Conservation (phyloP, 2,329 filamentous ascomycete genomes). For the Phialemoniopsis sp. region DNA sequence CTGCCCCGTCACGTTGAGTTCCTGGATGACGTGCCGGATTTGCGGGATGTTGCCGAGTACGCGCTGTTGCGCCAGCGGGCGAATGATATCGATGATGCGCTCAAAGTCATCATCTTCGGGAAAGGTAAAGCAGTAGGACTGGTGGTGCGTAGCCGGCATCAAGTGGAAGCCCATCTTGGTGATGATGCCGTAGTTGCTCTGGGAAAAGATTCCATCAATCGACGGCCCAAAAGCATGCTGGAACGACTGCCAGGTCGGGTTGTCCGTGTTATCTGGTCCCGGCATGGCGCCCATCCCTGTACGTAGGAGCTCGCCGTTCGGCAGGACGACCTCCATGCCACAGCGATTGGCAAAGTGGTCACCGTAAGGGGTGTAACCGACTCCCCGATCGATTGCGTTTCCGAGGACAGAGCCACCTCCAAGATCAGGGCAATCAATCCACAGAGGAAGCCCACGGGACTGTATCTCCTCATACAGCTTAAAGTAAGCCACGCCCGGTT, state of each 20-base stretch:
- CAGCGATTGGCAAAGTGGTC: constrained; percentile 31
- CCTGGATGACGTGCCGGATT: constrained; percentile 31
- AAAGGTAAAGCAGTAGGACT: constrained; percentile 34
- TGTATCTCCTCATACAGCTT: constrained; percentile 45
- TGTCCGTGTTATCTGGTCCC: constrained; percentile 24
- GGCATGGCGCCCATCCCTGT: constrained; percentile 43
- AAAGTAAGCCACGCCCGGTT: constrained; percentile 51
- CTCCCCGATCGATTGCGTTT: constrained; percentile 39
- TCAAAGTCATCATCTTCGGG: constrained; percentile 27
- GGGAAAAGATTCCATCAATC: constrained; percentile 42
- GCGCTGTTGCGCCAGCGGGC: constrained; percentile 19
- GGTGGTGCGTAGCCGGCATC: constrained; percentile 28
- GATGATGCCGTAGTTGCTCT: constrained; percentile 47
- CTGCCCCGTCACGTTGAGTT: constrained; percentile 30
- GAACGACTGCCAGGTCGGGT: constrained; percentile 32
- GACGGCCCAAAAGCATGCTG: constrained; percentile 32
- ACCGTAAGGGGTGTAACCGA: constrained; percentile 39
- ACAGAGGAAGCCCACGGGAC: constrained; percentile 30
- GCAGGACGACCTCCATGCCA: constrained; percentile 26
- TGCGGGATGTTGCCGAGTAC: constrained; percentile 41
- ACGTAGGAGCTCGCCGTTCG: constrained; percentile 37
- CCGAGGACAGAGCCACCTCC: constrained; percentile 38
- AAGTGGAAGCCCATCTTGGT: constrained; percentile 48
- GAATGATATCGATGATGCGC: constrained; percentile 28
- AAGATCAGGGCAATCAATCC: constrained; percentile 36